A percentile compares a stretch with the other conserved stretches of the same genome.
Conservation (phyloP, 2,329 filamentous ascomycete genomes). For the Ophiostoma pallidulum region DNA sequence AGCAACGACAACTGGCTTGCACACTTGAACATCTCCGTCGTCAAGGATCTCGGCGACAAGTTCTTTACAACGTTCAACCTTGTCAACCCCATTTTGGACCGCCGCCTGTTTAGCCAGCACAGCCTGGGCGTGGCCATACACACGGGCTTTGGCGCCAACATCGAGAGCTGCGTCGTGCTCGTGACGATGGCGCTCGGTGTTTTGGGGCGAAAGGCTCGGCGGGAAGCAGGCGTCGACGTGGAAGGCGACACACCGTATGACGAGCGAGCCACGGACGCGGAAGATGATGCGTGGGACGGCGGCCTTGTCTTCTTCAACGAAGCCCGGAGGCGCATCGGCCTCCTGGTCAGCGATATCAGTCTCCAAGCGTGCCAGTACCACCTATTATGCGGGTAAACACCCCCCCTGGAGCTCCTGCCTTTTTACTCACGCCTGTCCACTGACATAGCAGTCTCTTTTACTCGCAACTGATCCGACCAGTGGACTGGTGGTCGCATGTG, state of each 20-base stretch:
- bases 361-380: conserved; percentile 43
- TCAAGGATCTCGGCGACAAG: conserved; percentile 42
- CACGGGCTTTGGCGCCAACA: conserved; percentile 39
- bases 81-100: conserved; percentile 42
- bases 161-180: conserved; percentile 42
- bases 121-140: conserved; percentile 39
- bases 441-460: conserved; percentile 24
- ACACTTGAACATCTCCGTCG: conserved; percentile 34
- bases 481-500: conserved; percentile 45
- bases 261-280: neutral
- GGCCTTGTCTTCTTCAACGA: conserved; percentile 46
- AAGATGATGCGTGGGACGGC: conserved; percentile 11
- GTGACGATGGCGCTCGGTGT: conserved; percentile 43
- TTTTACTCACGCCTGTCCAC: neutral
- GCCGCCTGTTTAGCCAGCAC: conserved; percentile 39
- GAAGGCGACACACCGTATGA: neutral
- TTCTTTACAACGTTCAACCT: conserved; percentile 47
- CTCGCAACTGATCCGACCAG: conserved; percentile 40
- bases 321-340: conserved; percentile 38
- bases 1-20: conserved; percentile 35
- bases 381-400: conserved; percentile 38
- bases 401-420: too few relatives aligned
- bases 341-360: conserved; percentile 23
- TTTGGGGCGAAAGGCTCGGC: conserved; percentile 37
- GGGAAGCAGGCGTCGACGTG: conserved; percentile 36